phyloP scores from a whole-genome alignment of 2,329 filamentous ascomycete species.

The Talaromyces sp. region DNA sequence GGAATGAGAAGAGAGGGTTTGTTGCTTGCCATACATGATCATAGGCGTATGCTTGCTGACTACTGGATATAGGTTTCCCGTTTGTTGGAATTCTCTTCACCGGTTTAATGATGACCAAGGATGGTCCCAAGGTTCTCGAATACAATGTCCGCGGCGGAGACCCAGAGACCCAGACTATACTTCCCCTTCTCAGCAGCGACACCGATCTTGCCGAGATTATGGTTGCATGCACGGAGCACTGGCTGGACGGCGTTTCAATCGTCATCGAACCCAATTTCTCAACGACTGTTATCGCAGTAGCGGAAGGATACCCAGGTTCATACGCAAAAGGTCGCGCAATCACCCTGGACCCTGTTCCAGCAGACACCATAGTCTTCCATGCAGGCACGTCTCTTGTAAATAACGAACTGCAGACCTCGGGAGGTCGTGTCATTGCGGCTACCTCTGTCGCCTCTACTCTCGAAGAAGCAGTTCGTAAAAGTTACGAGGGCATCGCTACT shows the following conservation, averaged over 20 bases:
- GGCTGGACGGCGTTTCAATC: slow-evolving; percentile 64
- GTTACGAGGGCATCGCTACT: slow-evolving; percentile 75
- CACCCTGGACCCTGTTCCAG: slow-evolving; percentile 48
- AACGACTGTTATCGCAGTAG: slow-evolving; percentile 88
- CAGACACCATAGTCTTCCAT: slow-evolving; percentile 76
- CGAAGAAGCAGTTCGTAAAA: slow-evolving; percentile 75
- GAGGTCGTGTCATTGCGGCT: slow-evolving; percentile 90
- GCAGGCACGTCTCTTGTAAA: slow-evolving; percentile 70
- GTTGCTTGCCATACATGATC: slow-evolving; percentile 58
- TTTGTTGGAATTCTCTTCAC: slow-evolving; percentile 43
- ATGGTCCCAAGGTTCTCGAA: slow-evolving; percentile 77
- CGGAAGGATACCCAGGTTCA: slow-evolving; percentile 80
- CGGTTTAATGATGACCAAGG: slow-evolving; percentile 85
- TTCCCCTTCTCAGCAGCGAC: slow-evolving; percentile 70
- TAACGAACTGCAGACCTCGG: slow-evolving; percentile 67
- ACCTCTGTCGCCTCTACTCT: slow-evolving; percentile 73
- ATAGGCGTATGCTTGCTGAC: slow-evolving; percentile 51
- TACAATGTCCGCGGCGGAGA: slow-evolving; percentile 94
- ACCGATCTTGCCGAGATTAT: slow-evolving; percentile 85
- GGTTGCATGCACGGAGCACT: slow-evolving; percentile 74
- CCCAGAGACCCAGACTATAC: slow-evolving; percentile 81
- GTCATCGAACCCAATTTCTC: slow-evolving; percentile 67
- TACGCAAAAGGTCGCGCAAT: slow-evolving; percentile 75
- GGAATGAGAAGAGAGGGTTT: slow-evolving; percentile 75
- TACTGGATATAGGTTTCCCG: slow-evolving; percentile 28